Evolutionary conservation across 2,329 filamentous ascomycete species (phyloP).

Genomic region (Ophiostoma ulmi): DNA sequence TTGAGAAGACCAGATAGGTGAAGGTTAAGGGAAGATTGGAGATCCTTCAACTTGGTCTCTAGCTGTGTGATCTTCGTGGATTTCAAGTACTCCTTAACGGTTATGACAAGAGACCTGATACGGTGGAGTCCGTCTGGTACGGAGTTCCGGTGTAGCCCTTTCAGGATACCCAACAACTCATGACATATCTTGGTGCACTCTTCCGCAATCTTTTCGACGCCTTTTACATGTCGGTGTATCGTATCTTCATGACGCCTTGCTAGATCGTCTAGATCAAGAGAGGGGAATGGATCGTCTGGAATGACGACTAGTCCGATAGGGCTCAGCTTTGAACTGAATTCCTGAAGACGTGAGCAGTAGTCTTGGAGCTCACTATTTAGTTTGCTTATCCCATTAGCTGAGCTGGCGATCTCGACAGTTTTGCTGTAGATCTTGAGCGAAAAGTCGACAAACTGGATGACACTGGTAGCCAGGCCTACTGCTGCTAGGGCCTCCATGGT

Average conservation of each 20-base stretch:
- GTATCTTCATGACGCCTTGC: background rate
- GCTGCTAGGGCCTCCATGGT: background rate
- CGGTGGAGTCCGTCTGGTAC: background rate
- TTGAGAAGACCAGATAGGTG: background rate
- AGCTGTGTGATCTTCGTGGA: background rate
- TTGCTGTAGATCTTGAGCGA: background rate
- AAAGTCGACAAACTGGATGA: conserved; percentile 10
- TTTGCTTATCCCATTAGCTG: background rate
- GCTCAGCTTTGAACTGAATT: background rate
- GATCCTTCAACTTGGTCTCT: background rate
- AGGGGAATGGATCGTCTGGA: too few relatives aligned
- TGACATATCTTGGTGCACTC: background rate
- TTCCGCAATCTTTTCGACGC: background rate
- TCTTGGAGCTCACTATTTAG: background rate
- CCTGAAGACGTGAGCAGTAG: background rate
- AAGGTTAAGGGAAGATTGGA: background rate
- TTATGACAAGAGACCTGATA: background rate
- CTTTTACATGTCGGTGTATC: background rate
- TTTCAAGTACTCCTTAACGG: background rate
- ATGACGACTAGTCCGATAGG: background rate
- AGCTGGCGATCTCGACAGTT: background rate
- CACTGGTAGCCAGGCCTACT: background rate
- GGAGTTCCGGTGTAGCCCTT: background rate
- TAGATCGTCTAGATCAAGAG: background rate
- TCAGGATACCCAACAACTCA: background rate